Base-by-base conservation (phyloP, 176 grass and related monocot genomes). In the Carex littledalei region DNA sequence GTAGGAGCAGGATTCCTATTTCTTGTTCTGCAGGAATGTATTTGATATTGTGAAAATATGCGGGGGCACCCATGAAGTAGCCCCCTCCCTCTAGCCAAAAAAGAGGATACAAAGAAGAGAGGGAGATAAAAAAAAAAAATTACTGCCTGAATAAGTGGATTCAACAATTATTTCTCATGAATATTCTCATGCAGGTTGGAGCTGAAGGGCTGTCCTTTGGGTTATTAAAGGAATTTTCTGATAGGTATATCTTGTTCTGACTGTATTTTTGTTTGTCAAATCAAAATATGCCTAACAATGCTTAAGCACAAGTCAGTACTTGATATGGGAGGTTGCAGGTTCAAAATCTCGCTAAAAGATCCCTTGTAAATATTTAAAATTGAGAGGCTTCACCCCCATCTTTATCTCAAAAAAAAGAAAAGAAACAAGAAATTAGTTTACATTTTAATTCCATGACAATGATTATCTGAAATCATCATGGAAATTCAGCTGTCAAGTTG, bases 221-320 rank as follows among this genome's bases (percentile, higher is more conserved):
- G 64, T 64, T 81, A 34, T 59, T 22, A 45, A 81, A 58, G 58
- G 79, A 81, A 64, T 81, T 64, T 81, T 64, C 57, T 64, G 58
- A 81, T 6, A 64, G 79, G 79, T 81, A 56, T 13, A 56, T 78
- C 6, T 45, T 52, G 8, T 54, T 55, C 6, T 17, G 7, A 58
- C 13, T 35, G 22, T 24, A 37, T 18, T 63, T 81, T 11, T 21
- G 57, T 49, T 63, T 5, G 20, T 76, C 35, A 21, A 59, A 64
- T 22, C 35, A 58, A 5, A 81, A 64, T 26, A 81, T 76, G 22
- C 24, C 14, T 31, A 55, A 56, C 17, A 22, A 32, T 78, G 2
- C 47, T 56, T 34, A 55, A 17, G 70, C 70, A 47, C n/a, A 26
- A 26, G 70, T 4, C 20, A 50, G 11, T 9, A 67, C 70, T 52